Base-by-base conservation (phyloP, 495 filamentous ascomycete species). In the Penicillium bialowiezense region DNA sequence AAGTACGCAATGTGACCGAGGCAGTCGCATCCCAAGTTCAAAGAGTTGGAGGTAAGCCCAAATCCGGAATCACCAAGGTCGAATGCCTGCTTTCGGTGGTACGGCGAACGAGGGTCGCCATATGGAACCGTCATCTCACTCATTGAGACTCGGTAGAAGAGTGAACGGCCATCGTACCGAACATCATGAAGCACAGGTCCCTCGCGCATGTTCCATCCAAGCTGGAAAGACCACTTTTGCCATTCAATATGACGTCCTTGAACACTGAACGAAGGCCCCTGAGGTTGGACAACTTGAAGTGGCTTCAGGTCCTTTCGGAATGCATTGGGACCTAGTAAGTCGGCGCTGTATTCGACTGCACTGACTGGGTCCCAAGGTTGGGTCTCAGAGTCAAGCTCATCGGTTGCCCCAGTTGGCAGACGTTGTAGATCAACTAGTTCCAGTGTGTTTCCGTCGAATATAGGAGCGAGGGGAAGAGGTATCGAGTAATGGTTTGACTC, bases 171-270 rank as follows among this genome's bases (percentile, higher is more conserved):
- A 55, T 89, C 90, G 71, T 83, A 95, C 15, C 84, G 89, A 60
- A 95, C 87, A 67, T 95, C 88, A 64, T 87, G 90, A 18, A 95
- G 72, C 4, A 93, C 83, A 51, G 93, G 85, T n/a, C 90, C 90
- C 63, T 95, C 90, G 70, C 18, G 89, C 23, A 26, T 26, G 23
- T 26, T 26, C 23, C 23, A 26, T 4, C 23, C 23, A 26, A 26
- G 23, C 8, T 26, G 23, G 23, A 26, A 26, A 8, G 23, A 26
- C 23, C 23, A 26, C 23, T 26, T 26, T 8, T 26, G 23, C 23
- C 23, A 26, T 8, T 26, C 23, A 8, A 26, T 26, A 8, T 26
- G 23, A 26, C 23, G 23, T 26, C 23, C 23, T 8, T 26, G 23
- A 8, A 26, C 23, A 8, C 23, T 26, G 23, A 26, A 26, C 4